Conservation (phyloP, 2,329 filamentous ascomycete genomes). For the Fusarium lateritium region DNA sequence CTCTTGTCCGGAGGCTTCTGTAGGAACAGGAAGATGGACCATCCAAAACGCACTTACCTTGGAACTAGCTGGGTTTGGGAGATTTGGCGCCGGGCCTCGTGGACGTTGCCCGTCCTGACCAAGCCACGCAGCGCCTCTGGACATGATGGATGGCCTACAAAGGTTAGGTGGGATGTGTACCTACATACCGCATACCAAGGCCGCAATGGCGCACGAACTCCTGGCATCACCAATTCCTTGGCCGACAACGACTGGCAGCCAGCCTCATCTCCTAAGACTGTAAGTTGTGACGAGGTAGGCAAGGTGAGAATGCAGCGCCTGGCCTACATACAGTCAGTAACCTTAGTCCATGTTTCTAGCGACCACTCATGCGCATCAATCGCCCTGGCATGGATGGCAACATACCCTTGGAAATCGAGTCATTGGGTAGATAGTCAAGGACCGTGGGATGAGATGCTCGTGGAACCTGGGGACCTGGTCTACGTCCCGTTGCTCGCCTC, state of each 20-base stretch:
- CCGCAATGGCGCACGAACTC: constrained; percentile 34
- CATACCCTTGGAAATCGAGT: constrained; percentile 9
- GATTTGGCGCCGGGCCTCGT: constrained; percentile 46
- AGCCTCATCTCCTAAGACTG: constrained; percentile 23
- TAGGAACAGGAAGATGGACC: constrained; percentile 42
- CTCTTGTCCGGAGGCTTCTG: constrained; percentile 38
- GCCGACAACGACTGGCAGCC: constrained; percentile 15
- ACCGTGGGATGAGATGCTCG: constrained; percentile 25
- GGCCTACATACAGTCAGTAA: neutral
- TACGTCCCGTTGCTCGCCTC: constrained; percentile 26
- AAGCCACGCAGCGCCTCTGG: constrained; percentile 43
- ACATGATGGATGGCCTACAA: constrained; percentile 29
- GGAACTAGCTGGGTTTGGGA: constrained; percentile 40
- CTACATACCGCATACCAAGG: constrained; percentile 43
- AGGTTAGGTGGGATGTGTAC: constrained; percentile 37
- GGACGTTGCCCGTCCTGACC: constrained; percentile 42
- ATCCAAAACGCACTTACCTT: constrained; percentile 17
- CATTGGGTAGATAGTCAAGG: constrained; percentile 8
- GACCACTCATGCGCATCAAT: constrained; percentile 45
- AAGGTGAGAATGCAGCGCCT: constrained; percentile 32
- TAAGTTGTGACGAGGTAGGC: constrained; percentile 17
- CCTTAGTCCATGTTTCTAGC: constrained; percentile 28
- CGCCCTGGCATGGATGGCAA: constrained; percentile 37
- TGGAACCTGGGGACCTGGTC: constrained; percentile 26
- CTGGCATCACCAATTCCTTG: constrained; percentile 27